Conservation (phyloP, 441 rosid genomes). For the Rhodomyrtus psidioides region DNA sequence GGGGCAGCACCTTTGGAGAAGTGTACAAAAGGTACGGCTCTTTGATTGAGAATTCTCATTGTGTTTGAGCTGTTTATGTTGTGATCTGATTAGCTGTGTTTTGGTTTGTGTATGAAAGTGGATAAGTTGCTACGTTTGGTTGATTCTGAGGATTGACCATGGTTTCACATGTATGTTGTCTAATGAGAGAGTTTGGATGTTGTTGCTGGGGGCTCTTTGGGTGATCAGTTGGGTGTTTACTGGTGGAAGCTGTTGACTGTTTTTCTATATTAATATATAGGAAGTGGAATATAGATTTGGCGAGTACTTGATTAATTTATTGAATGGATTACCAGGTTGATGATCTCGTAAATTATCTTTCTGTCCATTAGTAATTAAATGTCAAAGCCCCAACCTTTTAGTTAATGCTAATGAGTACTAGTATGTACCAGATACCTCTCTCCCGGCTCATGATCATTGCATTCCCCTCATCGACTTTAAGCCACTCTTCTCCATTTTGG, state of each 20-base stretch:
- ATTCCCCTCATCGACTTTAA: not conserved
- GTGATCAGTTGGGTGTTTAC: not conserved
- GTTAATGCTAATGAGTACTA: not conserved
- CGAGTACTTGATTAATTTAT: not conserved
- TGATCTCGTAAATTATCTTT: not conserved
- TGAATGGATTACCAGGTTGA: not conserved
- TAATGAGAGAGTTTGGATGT: not conserved
- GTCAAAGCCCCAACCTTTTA: not conserved
- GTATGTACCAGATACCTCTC: too few relatives aligned
- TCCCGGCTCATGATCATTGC: not conserved
- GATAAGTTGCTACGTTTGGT: not conserved
- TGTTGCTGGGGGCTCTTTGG: not conserved
- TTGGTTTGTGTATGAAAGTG: not conserved
- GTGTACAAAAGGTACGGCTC: constrained; percentile 59
- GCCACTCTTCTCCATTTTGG: not conserved
- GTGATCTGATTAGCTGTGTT: not conserved
- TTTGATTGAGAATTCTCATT: not conserved
- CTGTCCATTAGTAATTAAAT: not conserved
- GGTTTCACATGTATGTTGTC: not conserved
- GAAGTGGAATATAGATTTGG: not conserved
- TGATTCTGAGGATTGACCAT: not conserved
- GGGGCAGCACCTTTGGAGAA: constrained; percentile 97
- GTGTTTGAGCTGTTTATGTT: not conserved
- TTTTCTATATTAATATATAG: not conserved
- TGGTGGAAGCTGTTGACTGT: not conserved